Evolutionary conservation across 2,329 filamentous ascomycete species (phyloP), one percentile per base, ranked within the genome.

Genomic region (Cryphonectria radicalis): DNA sequence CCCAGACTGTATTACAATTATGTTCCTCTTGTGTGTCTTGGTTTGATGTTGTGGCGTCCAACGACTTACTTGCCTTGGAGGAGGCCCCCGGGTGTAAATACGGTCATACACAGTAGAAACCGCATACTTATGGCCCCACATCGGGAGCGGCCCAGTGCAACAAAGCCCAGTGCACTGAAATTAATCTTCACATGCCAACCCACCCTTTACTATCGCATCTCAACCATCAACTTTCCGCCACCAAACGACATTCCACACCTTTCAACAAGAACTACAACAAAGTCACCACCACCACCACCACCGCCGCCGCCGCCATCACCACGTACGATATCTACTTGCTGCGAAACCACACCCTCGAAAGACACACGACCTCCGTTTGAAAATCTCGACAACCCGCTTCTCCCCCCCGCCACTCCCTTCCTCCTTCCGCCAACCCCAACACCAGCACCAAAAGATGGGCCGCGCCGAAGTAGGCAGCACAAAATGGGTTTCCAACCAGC

Each of bases 391-490:
- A 28, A 37, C 2, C 32, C 13, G 35, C 37, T 10, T 5, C 25
- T 32, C 53, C 32, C 74, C 74, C 73, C 72, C 68, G 74, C 73
- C 73, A 72, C 66, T 70, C 28, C 10, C 37, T 40, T 40, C 10
- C 10, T 13, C 37, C 37, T 11, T 40, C 37, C 11, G 37, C 37
- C 37, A 40, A 40, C 11, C 37, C 37, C 8, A 13, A 1, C 8
- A 11, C 10, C 55, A 14, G 42, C 17, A 37, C 84, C 28, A 50
- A 40, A 91, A 79, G 67, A 98, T 98, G 95, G 91, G 92, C 68
- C 93, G 93, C 85, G 96, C 96, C 77, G 96, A 98, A 85, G 91
- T 93, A 68, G 96, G 96, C 74, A 93, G 91, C 70, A 94, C 92
- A n/a, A 98, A 98, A 83, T 89, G 93, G 80, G 88, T 98, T 72